Evolutionary conservation across 192 early-diverging fungal genomes (phyloP), one percentile per base, ranked within the genome.

Genomic region (Spizellomyces sp.): DNA sequence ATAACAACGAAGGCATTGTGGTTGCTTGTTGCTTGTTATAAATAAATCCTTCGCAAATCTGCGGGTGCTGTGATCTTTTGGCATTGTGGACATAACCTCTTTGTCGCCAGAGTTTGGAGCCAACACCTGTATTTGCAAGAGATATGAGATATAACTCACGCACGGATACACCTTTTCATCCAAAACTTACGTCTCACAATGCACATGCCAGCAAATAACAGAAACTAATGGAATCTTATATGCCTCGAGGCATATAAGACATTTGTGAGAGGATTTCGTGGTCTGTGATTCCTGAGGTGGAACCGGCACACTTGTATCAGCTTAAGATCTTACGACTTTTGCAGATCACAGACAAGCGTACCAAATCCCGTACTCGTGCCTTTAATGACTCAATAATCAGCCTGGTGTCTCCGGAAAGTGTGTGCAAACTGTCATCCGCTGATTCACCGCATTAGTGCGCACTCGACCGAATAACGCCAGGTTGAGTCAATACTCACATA

Each of bases 181-280:
- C 21, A 0, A 56, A n/a, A 69, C 77, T 46, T 73, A 79, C 47
- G 84, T 73, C 71, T 94, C 90, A 70, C 95, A 96, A 61, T 93
- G 91, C 8, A 95, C 95, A 81, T 96, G 95, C 94, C 94, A 94
- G 79, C 95, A 96, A 17, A 89, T 81, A 42, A 93, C 87, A 0
- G 94, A 94, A 4, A 82, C 81, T 41, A 93, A 73, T 0, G 95
- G 95, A 9, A 84, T 78, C 5, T 79, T 82, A 75, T 90, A 93
- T 0, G 84, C 70, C 42, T 93, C 92, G 22, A 92, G 79, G 72
- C 95, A 96, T 9, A 95, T 90, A 10, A 92, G 75, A 78, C 95
- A 96, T 50, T 83, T 85, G 4, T 82, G 88, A 5, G 80, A 78
- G 6, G 60, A 42, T 69, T 76, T 81, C 4, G 47, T 61, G 8